Conservation (phyloP, 2,329 filamentous ascomycete species). For the Aureobasidium uvarum region DNA sequence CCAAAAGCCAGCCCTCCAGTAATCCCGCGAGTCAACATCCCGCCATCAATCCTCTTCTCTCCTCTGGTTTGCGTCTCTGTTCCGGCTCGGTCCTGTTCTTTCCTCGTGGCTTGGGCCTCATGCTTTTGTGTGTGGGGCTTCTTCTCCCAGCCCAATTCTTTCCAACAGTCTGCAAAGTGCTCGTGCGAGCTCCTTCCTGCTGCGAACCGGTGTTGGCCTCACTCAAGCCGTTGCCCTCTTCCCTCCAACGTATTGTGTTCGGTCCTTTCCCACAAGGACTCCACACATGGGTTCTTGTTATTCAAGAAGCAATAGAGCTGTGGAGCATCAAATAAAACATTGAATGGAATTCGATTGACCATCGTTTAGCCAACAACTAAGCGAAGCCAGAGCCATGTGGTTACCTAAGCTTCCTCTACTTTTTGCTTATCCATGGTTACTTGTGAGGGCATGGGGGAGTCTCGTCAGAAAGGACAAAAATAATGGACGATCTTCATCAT, state of each 20-base stretch:
- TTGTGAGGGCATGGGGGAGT: background rate
- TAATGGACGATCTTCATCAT: conserved; percentile 18
- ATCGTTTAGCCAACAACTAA: background rate
- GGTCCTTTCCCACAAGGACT: conserved; percentile 7
- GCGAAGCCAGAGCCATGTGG: background rate
- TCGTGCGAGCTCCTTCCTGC: conserved; percentile 19
- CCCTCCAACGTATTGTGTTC: background rate
- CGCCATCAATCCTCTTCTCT: background rate
- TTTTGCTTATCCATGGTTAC: conserved; percentile 6
- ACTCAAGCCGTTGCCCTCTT: background rate
- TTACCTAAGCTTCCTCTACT: background rate
- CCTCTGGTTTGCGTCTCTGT: conserved; percentile 13
- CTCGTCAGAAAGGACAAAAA: background rate
- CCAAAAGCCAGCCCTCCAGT: background rate
- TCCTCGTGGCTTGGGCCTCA: conserved; percentile 17
- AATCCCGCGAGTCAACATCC: conserved; percentile 7
- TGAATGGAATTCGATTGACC: background rate
- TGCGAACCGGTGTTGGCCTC: background rate
- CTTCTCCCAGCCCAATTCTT: background rate
- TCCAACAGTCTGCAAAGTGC: background rate
- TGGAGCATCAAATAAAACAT: conserved; percentile 21
- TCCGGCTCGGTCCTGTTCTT: conserved; percentile 21
- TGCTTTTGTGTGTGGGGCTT: conserved; percentile 17
- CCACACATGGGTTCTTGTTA: conserved; percentile 7
- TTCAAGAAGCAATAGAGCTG: conserved; percentile 13